Percentiles rank a stretch among this genome's conserved stretches.
Conservation (phyloP, 2,329 filamentous ascomycete genomes). For the Ceratocystis papillata region DNA sequence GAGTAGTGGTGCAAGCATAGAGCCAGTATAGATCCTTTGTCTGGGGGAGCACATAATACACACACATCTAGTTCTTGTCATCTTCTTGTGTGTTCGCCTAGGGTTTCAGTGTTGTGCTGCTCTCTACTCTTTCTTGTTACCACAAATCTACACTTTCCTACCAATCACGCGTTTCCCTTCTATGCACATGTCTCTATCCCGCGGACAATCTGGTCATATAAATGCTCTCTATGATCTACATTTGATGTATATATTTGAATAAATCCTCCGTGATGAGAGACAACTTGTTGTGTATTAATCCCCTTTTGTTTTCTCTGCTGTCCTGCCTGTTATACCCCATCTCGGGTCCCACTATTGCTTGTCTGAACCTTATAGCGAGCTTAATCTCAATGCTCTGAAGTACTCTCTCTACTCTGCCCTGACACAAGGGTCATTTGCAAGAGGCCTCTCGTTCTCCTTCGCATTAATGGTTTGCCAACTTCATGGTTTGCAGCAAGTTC, state of each 20-base stretch:
- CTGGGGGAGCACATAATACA: no score
- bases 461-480: neutral
- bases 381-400: neutral
- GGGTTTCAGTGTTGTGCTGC: neutral
- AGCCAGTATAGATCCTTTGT: no score
- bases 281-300: neutral
- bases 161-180: neutral
- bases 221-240: neutral
- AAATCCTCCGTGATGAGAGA: neutral
- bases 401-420: neutral
- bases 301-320: neutral
- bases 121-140: neutral
- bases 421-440: neutral
- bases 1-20: neutral
- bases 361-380: neutral
- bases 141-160: neutral
- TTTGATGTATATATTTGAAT: neutral
- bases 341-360: neutral
- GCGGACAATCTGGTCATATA: neutral
- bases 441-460: neutral
- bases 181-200: no score
- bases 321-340: neutral
- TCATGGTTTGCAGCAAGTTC: neutral
- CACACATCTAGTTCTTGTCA: no score
- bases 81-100: no score